Base-by-base conservation (phyloP, 345 rosid species). In the Trapa incisa region DNA sequence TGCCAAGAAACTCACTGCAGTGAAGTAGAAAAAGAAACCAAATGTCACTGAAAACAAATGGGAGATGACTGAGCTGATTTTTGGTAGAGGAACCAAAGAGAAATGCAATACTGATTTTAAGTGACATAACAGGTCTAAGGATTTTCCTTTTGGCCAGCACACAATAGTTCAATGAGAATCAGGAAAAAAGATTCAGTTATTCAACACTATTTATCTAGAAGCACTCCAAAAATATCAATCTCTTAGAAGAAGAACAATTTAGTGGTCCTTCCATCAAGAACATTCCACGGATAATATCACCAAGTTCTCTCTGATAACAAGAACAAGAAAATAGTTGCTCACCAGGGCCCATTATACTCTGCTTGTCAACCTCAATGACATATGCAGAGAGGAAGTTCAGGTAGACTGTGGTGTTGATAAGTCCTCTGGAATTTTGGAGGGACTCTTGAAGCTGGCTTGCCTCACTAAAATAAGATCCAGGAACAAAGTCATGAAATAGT, bases 1-100 rank as follows among this genome's bases (percentile, higher is more conserved):
- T 0, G 99, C 99, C 64, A 94, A 89, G 86, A 94, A 91, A 85
- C 92, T 83, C 79, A 94, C 99, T 94, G 89, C 87, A 81, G 71
- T 47, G 73, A 65, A 73, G 61, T 3, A 61, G 62, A 39, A 58
- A 0, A 17, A 64, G 11, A 45, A 48, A 57, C 2, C 37, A 14
- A 3, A 58, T 35, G 63, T 58, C 63, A 58, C 63, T 6, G 2
- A 35, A 35, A 58, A 58, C 4, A 58, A 58, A 58, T 33, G 14
- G 32, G 38, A 6, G 63, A 58, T 10, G 38, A 35, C 38, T 32
- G 61, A 43, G 17, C 52, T 47, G 62, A 17, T 37, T 16, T n/a
- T 70, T 9, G 15, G 14, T 36, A 38, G 6, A 37, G 22, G 37
- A 48, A 6, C 29, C 32, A 35, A 15, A 58, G 6, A 54, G 60